A percentile compares a stretch with the other conserved stretches of the same genome.
Evolutionary conservation across 225 moss, liverwort and hornwort species (phyloP).

Genomic region (Bryum argenteum): DNA sequence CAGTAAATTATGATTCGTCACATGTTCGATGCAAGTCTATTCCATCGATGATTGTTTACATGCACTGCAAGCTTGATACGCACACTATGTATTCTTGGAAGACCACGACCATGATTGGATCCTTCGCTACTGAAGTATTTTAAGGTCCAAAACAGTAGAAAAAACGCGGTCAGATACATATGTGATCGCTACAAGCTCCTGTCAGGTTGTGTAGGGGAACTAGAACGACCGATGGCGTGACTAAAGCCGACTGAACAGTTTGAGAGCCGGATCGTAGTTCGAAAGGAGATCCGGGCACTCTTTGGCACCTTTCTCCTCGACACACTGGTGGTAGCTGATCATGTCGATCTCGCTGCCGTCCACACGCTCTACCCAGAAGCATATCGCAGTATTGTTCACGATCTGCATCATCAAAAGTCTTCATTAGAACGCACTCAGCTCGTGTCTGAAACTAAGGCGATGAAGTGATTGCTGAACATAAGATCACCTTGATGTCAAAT

Average conservation of each 20-base stretch:
- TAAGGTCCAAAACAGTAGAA: no score
- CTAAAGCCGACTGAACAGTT: no score
- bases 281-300: slow-evolving; percentile 28
- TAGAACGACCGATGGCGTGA: no score
- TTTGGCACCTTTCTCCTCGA: slow-evolving; percentile 39
- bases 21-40: no score
- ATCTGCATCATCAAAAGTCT: slow-evolving; percentile 19
- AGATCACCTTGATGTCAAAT: slow-evolving; percentile 54
- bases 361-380: slow-evolving; percentile 50
- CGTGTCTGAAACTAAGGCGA: no score
- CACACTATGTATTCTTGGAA: not conserved
- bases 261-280: not conserved
- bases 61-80: slow-evolving; percentile 3
- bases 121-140: not conserved
- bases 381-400: not conserved
- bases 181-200: no score
- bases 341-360: slow-evolving; percentile 58
- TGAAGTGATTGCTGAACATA: no score
- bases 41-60: not conserved
- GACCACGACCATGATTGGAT: not conserved
- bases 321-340: slow-evolving; percentile 74
- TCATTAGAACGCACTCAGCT: no score
- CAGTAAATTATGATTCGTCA: not conserved
- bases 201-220: slow-evolving; percentile 31
- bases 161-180: not conserved